Base-by-base conservation (phyloP, 345 rosid genomes). In the Adansonia digitata region DNA sequence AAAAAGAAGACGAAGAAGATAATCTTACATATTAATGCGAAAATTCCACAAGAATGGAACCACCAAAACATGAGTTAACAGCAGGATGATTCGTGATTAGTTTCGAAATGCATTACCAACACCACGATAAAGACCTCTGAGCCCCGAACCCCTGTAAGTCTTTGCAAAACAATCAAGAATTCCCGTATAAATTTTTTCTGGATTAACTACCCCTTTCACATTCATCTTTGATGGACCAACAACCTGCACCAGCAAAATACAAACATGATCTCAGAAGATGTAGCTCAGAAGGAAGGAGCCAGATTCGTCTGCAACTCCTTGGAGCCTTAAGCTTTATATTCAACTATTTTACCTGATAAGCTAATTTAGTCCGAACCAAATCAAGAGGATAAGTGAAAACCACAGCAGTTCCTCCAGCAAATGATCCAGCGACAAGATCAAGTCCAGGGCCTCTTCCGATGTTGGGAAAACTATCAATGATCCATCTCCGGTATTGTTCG, bases 391-490 rank as follows among this genome's bases (percentile, higher is more conserved):
- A 94, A 26, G 98, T 94, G 73, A 89, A 87, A 29, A 94, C 89
- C 73, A 94, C 97, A 68, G 97, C 97, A 9, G 97, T 94, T 77
- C 98, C 97, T 68, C 95, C 94, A 73, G 97, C 97, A 68, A 92
- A 85, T 27, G 97, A 94, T 78, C 97, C 97, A 27, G 97, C 97
- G 10, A 91, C 89, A 40, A 94, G 97, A 88, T 92, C 98, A 59
- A 94, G 98, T 22, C 85, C 87, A 59, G 97, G 97, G 43, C 98
- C 97, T 77, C 94, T 91, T 24, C 86, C 88, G 48, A 83, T 74
- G 69, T 84, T 83, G 4, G 94, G 95, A 73, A 85, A 86, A 59
- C 81, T 61, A 11, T 61, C 69, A 69, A 94, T 92, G 75, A 94
- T 94, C 97, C 95, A 94, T 83, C 97, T 86, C 15, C 98, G 87